A percentile compares a stretch with the other conserved stretches of the same genome.
phyloP scores from a whole-genome alignment of 495 filamentous ascomycete genomes.

The Coniosporium apollinis region DNA sequence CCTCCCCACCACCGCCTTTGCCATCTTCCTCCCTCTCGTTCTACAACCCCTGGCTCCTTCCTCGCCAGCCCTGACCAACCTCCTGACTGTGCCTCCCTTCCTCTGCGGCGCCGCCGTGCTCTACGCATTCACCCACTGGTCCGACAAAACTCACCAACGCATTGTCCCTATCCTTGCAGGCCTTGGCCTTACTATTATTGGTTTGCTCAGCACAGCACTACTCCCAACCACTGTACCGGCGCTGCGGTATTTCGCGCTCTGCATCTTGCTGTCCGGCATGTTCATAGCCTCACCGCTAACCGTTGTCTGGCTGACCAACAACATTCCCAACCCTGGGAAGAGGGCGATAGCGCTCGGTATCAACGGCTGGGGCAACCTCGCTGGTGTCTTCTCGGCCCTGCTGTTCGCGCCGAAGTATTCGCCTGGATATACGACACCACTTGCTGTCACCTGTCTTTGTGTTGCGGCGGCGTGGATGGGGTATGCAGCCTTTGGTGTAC shows the following conservation, averaged over 20 bases:
- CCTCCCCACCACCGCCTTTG: slow-evolving; percentile 35
- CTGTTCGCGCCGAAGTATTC: slow-evolving; percentile 30
- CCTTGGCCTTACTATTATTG: slow-evolving; percentile 28
- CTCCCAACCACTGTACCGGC: slow-evolving; percentile 14
- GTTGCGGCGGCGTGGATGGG: slow-evolving; percentile 27
- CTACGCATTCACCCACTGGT: slow-evolving; percentile 30
- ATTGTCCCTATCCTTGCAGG: slow-evolving; percentile 33
- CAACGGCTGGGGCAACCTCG: slow-evolving; percentile 44
- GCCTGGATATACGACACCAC: slow-evolving; percentile 25
- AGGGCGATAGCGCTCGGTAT: slow-evolving; percentile 37
- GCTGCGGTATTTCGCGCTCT: slow-evolving; percentile 32
- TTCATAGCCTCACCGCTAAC: slow-evolving; percentile 38
- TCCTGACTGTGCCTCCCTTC: slow-evolving; percentile 41
- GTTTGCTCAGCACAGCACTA: slow-evolving; percentile 29
- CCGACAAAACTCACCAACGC: slow-evolving; percentile 28
- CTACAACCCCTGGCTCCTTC: slow-evolving; percentile 14
- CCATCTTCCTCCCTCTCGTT: slow-evolving; percentile 40
- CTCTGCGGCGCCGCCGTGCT: slow-evolving; percentile 32
- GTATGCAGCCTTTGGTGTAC: slow-evolving; percentile 20
- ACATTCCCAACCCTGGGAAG: slow-evolving; percentile 37
- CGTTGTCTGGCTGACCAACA: slow-evolving; percentile 39
- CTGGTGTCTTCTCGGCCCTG: slow-evolving; percentile 31
- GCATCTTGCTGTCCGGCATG: slow-evolving; percentile 35
- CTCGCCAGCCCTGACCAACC: slow-evolving; percentile 31
- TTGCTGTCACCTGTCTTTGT: slow-evolving; percentile 27